These are phyloP conservation scores for Clonostachys chloroleuca DNA, from an alignment of 2,329 filamentous ascomycete genomes.

Conservation along the genomic window DNA sequence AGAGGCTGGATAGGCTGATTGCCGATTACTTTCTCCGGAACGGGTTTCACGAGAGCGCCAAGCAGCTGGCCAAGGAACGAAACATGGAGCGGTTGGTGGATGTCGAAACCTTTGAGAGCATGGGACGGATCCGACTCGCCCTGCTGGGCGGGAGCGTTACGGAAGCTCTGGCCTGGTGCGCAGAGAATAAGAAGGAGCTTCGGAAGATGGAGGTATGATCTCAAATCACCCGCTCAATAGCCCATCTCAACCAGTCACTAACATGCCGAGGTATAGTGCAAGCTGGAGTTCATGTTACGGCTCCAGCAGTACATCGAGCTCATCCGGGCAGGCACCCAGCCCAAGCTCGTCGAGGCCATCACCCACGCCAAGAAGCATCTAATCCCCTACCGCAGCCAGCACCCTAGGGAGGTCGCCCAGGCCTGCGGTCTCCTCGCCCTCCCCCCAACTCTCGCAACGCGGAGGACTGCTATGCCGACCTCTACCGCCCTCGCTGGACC, in stretches of 20 bases:
- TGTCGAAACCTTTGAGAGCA: conserved; percentile 80
- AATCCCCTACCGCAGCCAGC: conserved; percentile 62
- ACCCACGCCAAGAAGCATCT: conserved; percentile 80
- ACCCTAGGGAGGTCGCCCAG: conserved; percentile 63
- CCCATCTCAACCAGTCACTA: neutral
- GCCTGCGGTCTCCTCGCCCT: conserved; percentile 81
- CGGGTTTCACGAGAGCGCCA: conserved; percentile 76
- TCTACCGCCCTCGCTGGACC: conserved; percentile 76
- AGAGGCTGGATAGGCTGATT: conserved; percentile 75
- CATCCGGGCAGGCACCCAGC: conserved; percentile 60
- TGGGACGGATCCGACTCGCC: conserved; percentile 72
- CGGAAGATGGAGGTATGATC: conserved; percentile 73
- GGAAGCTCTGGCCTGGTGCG: conserved; percentile 85
- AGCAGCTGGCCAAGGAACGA: conserved; percentile 68
- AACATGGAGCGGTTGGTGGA: conserved; percentile 80
- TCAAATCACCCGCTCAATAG: neutral
- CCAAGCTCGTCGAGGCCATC: conserved; percentile 72
- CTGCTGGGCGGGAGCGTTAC: conserved; percentile 66
- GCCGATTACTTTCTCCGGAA: conserved; percentile 89
- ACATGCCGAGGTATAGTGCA: conserved; percentile 46
- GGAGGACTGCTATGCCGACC: conserved; percentile 37
- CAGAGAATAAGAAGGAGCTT: conserved; percentile 87
- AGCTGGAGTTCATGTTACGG: conserved; percentile 88
- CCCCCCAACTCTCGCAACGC: conserved; percentile 38
- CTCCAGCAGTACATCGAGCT: conserved; percentile 95